Evolutionary conservation across 768 basidiomycete genomes (phyloP).

Genomic region (Trametes elegans): DNA sequence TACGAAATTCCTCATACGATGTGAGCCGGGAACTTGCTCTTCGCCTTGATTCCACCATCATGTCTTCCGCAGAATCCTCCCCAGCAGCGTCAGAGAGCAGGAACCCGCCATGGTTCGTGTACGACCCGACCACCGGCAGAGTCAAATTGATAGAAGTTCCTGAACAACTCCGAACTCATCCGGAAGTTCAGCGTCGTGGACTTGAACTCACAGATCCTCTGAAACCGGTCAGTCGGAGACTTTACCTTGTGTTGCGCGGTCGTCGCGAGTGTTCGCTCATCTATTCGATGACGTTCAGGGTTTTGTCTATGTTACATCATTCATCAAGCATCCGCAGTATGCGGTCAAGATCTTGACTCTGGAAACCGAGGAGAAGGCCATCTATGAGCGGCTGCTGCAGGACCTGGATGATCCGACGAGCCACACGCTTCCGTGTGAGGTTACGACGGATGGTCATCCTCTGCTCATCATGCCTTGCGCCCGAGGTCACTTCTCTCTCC

Average conservation of each 20-base stretch:
- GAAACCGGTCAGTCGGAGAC: background rate
- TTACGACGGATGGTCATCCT: background rate
- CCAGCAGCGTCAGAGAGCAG: no score
- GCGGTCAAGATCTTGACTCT: background rate
- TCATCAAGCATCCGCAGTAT: background rate
- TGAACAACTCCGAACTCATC: background rate
- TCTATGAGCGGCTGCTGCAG: background rate
- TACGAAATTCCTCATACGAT: no score
- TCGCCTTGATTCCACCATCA: no score
- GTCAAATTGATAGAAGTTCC: background rate
- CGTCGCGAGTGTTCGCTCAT: background rate
- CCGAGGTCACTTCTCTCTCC: background rate
- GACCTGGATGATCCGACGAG: background rate
- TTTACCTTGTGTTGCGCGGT: background rate
- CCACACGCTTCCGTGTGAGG: background rate
- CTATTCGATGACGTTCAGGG: background rate
- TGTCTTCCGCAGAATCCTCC: no score
- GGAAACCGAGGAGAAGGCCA: background rate
- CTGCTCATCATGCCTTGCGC: background rate
- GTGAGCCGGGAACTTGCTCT: no score
- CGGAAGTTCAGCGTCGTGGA: background rate
- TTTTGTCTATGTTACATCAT: background rate
- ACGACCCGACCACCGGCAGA: background rate
- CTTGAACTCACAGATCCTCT: background rate
- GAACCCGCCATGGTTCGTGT: background rate